Evolutionary conservation across 192 early-diverging fungal species (phyloP).

Genomic region (Gorgonomyces haynaldii): DNA sequence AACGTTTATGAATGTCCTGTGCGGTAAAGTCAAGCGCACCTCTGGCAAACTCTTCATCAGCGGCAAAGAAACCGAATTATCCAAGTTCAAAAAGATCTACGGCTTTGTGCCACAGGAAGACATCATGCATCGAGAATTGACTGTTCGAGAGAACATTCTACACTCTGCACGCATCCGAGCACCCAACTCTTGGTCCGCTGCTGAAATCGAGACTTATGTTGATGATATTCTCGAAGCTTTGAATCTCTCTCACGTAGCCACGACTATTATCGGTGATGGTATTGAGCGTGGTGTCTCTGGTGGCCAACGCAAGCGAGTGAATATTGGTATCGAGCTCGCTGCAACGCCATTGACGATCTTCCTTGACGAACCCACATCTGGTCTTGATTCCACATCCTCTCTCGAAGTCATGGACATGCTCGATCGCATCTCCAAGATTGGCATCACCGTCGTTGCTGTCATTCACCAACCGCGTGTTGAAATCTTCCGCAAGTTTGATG

Average conservation of each 20-base stretch:
- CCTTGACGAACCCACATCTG: slow-evolving; percentile 81
- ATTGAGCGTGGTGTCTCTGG: slow-evolving; percentile 68
- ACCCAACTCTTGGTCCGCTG: slow-evolving; percentile 50
- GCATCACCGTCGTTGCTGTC: slow-evolving; percentile 65
- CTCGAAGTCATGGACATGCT: slow-evolving; percentile 62
- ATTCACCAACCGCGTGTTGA: slow-evolving; percentile 8
- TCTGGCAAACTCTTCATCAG: slow-evolving; percentile 25
- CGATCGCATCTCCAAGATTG: slow-evolving; percentile 48
- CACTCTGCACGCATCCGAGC: slow-evolving; percentile 71
- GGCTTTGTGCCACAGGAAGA: slow-evolving; percentile 34
- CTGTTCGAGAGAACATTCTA: slow-evolving; percentile 66
- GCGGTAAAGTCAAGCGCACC: slow-evolving; percentile 22
- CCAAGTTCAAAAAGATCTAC: slow-evolving; percentile 23
- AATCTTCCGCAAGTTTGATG: slow-evolving; percentile 62
- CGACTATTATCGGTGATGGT: slow-evolving; percentile 51
- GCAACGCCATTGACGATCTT: slow-evolving; percentile 73
- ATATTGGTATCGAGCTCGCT: slow-evolving; percentile 75
- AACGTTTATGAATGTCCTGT: slow-evolving; percentile 19
- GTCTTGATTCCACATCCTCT: slow-evolving; percentile 52
- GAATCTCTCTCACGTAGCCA: slow-evolving; percentile 18
- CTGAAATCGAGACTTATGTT: slow-evolving; percentile 61
- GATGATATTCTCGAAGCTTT: slow-evolving; percentile 60
- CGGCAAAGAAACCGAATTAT: slow-evolving; percentile 18
- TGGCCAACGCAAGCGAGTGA: slow-evolving; percentile 77
- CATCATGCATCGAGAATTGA: slow-evolving; percentile 33